A percentile compares a stretch with the other conserved stretches of the same genome.
Evolutionary conservation across 2,329 filamentous ascomycete species (phyloP).

Genomic region (Sordariomycetes sp.): DNA sequence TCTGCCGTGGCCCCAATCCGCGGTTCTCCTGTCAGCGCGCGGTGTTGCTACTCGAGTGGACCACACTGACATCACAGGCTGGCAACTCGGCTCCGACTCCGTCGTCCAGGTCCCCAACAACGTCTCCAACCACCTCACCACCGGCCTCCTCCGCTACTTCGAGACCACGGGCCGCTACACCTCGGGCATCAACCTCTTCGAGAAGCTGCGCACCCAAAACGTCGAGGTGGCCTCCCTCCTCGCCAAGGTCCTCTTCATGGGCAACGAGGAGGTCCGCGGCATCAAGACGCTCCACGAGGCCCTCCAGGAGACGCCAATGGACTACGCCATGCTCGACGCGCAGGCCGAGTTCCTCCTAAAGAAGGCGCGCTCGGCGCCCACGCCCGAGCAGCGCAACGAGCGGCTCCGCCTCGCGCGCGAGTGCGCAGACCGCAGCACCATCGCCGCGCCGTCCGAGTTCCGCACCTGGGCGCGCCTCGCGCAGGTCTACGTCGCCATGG

Average conservation of each 20-base stretch:
- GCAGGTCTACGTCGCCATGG: conserved; percentile 84
- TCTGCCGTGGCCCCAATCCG: too few relatives aligned
- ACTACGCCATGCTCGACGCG: conserved; percentile 90
- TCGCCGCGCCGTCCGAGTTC: conserved; percentile 93
- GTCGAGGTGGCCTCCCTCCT: conserved; percentile 89
- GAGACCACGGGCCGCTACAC: conserved; percentile 88
- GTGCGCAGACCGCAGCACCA: conserved; percentile 86
- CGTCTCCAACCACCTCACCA: conserved; percentile 88
- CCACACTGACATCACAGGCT: conserved; percentile 39
- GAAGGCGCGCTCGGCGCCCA: conserved; percentile 52
- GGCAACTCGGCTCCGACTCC: conserved; percentile 91
- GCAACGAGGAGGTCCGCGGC: conserved; percentile 93
- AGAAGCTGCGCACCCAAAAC: conserved; percentile 84
- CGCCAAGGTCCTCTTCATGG: conserved; percentile 83
- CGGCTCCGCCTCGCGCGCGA: conserved; percentile 78
- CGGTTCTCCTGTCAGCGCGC: too few relatives aligned
- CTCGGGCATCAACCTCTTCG: conserved; percentile 93
- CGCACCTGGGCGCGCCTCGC: conserved; percentile 90
- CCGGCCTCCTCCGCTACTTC: conserved; percentile 89
- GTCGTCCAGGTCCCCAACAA: conserved; percentile 96
- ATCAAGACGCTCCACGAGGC: conserved; percentile 79
- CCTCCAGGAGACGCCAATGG: conserved; percentile 87
- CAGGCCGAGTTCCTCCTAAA: conserved; percentile 85
- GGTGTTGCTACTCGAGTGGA: too few relatives aligned
- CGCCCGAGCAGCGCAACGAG: conserved; percentile 43